Evolutionary conservation across 352 stramenopile genomes (phyloP), one percentile per base, ranked within the genome.

Genomic region (Globisporangium camurandrum): DNA sequence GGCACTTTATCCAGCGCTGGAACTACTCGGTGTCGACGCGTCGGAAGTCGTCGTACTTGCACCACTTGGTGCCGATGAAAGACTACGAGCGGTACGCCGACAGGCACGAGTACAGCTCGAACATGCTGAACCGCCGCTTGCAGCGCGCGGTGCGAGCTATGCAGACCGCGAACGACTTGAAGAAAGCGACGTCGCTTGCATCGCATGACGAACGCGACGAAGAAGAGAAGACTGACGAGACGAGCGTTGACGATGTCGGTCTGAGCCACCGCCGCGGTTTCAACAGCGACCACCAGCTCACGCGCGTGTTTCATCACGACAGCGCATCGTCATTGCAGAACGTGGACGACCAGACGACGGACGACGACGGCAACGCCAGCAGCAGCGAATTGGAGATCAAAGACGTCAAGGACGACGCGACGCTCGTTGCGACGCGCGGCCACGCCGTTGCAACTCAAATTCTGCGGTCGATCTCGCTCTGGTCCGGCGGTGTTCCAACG

Each of bases 1-100:
- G 79, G 6, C 84, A 95, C 40, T 95, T 95, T 37, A 77, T 94
- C 17, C 81, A 94, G 61, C 81, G 84, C 6, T 94, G 84, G 84
- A 94, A 94, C 58, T 94, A 88, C 38, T 90, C 79, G 1, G 74
- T 91, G 7, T 89, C 76, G 14, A 91, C 80, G 1, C 71, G 82
- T 27, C 83, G 78, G 49, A 93, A 93, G 57, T 76, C 58, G n/a
- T 67, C 64, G 19, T 84, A 84, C 30, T 57, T 91, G 30, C 72
- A 84, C 36, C 77, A 87, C 51, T 62, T 93, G 5, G 71, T 91
- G 22, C 82, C 82, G 0, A 83, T 83, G 71, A 87, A 86, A 46
- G 76, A 85, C 43, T 84, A 70, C 28, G 51, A 68, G 4, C 56
- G 68, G 1, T 46, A 38, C 22, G 46, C 43, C 12, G 65, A 72